Base-by-base conservation (phyloP, 2,329 filamentous ascomycete genomes). In the Calonectria honghensis region DNA sequence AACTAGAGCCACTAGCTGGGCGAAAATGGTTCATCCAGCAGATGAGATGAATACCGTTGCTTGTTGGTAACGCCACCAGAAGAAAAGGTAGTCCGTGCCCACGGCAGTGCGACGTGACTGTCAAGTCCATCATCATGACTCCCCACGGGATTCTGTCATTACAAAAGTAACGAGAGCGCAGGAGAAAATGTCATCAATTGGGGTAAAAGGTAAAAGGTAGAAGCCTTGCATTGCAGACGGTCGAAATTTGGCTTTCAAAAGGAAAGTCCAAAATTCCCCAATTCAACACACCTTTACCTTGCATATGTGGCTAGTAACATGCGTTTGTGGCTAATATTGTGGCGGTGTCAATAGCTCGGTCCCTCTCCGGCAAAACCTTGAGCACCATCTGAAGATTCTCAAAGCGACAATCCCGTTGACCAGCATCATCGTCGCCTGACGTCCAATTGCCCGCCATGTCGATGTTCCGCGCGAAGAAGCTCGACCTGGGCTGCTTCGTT, bases 381-480 rank as follows among this genome's bases (percentile, higher is more conserved):
- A 63, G 64, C 67, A 45, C 75, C 39, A 75, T 69, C 61, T 73
- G 65, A 65, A 77, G 61, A 51, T 65, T 51, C 29, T 29, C 41
- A 64, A 45, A 76, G 63, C 67, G 67, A 69, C 64, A 73, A 77
- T 69, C 71, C 72, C 65, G 7, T 27, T 51, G 48, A 61, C 52
- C 64, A 76, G 73, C 74, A 73, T 76, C 75, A 79, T 75, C 68
- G 54, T 68, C 63, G 73, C 65, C 69, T 73, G 65, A 63, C 24
- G 20, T 29, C 73, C 63, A 78, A 68, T 70, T 72, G 75, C 77
- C 85, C 88, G 91, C 79, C 77, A 95, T 95, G 93, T 93, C 95
- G 63, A 94, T 96, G 88, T 98, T 98, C 87, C 91, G 96, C 81
- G 90, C 96, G 39, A 98, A 98, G 87, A 96, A 93, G 89, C 93